Conservation (phyloP, 305 asterid species). For the Solanum hybrid region DNA sequence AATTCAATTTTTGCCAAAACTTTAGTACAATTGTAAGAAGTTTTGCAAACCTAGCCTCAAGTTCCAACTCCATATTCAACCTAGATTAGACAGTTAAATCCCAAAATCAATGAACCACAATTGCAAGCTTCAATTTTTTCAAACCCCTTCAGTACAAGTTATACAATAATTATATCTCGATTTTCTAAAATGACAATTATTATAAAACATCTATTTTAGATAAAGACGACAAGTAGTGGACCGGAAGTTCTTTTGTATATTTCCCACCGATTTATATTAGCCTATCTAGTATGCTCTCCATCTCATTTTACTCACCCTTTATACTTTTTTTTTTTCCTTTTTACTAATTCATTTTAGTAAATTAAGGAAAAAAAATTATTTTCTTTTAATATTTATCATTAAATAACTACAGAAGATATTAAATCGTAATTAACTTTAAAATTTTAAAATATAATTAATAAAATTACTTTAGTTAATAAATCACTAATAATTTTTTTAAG, state of each 20-base stretch:
- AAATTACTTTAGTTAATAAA: background rate
- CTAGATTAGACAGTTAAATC: conserved; percentile 9
- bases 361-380: too few species aligned
- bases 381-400: background rate
- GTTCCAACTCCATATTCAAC: background rate
- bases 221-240: background rate
- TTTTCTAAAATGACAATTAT: background rate
- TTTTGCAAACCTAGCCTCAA: background rate
- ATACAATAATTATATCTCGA: background rate
- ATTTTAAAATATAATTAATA: too few species aligned
- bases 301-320: background rate
- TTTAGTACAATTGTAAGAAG: background rate
- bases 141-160: background rate
- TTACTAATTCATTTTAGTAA: background rate
- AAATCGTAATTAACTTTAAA: too few species aligned
- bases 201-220: background rate
- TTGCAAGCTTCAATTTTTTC: background rate
- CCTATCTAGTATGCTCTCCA: background rate
- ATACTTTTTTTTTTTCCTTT: background rate
- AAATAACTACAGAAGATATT: background rate
- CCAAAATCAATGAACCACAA: conserved; percentile 5
- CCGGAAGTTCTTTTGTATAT: background rate
- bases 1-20: conserved; percentile 3
- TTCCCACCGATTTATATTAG: background rate
- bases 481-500: background rate